These are phyloP conservation scores for Trichoderma sp. DNA, from an alignment of 2,329 filamentous ascomycete genomes.

Conservation along the genomic window DNA sequence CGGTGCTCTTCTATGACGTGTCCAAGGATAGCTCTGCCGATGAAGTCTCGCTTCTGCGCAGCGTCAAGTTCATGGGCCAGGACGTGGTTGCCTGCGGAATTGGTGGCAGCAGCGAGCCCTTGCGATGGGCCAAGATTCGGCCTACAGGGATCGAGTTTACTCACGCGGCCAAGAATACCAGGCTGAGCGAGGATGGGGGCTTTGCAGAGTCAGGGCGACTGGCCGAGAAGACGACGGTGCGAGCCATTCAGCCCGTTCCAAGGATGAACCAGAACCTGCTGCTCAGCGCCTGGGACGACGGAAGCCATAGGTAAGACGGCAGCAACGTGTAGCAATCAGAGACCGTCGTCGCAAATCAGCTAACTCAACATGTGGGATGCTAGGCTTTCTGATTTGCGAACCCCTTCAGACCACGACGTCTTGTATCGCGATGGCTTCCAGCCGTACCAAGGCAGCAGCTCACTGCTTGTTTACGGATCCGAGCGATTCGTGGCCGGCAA, in stretches of 20 bases:
- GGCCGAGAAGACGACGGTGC: slow-evolving; percentile 45
- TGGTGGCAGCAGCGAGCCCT: slow-evolving; percentile 46
- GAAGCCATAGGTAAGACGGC: slow-evolving; percentile 48
- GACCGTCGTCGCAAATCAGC: too few relatives aligned
- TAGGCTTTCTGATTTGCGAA: slow-evolving; percentile 54
- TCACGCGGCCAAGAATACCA: slow-evolving; percentile 40
- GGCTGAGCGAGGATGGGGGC: neutral
- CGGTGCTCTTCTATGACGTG: slow-evolving; percentile 37
- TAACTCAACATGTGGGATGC: slow-evolving; percentile 10
- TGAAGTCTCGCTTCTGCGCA: slow-evolving; percentile 37
- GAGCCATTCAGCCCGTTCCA: slow-evolving; percentile 52
- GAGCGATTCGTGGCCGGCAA: slow-evolving; percentile 56
- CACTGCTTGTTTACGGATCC: slow-evolving; percentile 53
- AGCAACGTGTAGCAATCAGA: too few relatives aligned
- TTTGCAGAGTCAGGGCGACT: neutral
- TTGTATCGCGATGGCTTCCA: slow-evolving; percentile 58
- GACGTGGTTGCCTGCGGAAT: slow-evolving; percentile 51
- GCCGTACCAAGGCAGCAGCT: slow-evolving; percentile 49
- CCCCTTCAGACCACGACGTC: slow-evolving; percentile 49
- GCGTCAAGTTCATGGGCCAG: slow-evolving; percentile 50
- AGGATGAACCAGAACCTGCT: slow-evolving; percentile 46
- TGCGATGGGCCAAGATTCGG: slow-evolving; percentile 51
- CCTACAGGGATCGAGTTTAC: slow-evolving; percentile 49
- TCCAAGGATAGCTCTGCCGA: slow-evolving; percentile 29
- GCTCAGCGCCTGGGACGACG: slow-evolving; percentile 57